Conservation (phyloP, 768 basidiomycete genomes). For the Leccinum broughii region DNA sequence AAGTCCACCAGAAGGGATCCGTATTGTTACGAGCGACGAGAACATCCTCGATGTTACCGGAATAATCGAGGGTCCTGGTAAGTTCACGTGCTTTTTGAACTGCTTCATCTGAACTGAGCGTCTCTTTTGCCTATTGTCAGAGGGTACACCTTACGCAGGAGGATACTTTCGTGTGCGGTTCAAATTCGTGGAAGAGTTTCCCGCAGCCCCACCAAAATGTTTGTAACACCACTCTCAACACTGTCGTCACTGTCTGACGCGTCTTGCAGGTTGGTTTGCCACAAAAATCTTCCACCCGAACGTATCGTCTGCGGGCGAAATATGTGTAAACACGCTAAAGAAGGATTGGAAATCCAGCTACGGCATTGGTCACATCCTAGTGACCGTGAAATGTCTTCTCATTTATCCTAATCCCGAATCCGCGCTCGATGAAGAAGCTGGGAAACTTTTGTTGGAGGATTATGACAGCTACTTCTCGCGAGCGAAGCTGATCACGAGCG, state of each 20-base stretch:
- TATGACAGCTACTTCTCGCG: conserved; percentile 87
- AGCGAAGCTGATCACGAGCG: conserved; percentile 84
- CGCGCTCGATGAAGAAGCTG: conserved; percentile 94
- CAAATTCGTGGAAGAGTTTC: conserved; percentile 91
- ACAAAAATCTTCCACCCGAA: conserved; percentile 99
- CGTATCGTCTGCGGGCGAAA: conserved; percentile 85
- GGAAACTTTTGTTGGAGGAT: conserved; percentile 86
- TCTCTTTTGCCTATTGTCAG: conserved; percentile 31
- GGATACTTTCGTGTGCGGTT: conserved; percentile 80
- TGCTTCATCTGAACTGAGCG: conserved; percentile 8
- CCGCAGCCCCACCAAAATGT: conserved; percentile 94
- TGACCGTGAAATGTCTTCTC: conserved; percentile 92
- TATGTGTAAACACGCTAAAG: conserved; percentile 96
- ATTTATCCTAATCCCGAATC: conserved; percentile 98
- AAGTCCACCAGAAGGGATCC: conserved; percentile 89
- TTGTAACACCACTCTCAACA: background rate
- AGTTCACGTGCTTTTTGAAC: conserved; percentile 28
- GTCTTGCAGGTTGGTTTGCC: conserved; percentile 70
- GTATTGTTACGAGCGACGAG: conserved; percentile 82
- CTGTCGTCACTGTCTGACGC: conserved; percentile 5
- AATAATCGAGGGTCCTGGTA: conserved; percentile 89
- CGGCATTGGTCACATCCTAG: conserved; percentile 87
- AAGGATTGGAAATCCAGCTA: conserved; percentile 95
- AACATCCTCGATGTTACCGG: conserved; percentile 87
- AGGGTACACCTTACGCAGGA: conserved; percentile 67